Conservation (phyloP, 306 rosid species). For the Sesbania bispinosa region DNA sequence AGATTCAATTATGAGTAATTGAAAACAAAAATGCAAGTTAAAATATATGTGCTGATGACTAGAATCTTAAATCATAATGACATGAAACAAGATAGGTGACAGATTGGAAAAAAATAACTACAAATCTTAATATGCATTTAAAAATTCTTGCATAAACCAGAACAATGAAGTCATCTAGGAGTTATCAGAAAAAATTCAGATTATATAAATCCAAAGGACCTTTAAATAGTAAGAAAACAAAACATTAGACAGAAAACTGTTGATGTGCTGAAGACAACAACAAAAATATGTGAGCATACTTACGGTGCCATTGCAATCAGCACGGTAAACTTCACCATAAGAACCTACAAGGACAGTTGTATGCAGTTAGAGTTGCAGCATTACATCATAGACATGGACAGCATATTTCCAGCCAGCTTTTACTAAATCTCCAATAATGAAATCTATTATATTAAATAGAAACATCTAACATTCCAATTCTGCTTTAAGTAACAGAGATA, state of each 20-base stretch:
- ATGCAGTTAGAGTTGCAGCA: constrained; percentile 14
- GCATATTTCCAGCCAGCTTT: constrained; percentile 1
- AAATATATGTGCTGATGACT: background rate
- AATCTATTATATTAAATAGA: background rate
- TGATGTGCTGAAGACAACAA: background rate
- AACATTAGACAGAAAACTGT: constrained; percentile 6
- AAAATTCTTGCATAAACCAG: constrained; percentile 13
- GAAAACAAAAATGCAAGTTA: constrained; percentile 4
- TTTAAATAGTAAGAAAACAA: background rate
- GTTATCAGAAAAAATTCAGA: background rate
- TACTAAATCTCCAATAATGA: background rate
- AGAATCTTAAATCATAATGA: background rate
- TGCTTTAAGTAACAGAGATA: background rate
- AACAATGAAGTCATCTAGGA: constrained; percentile 13
- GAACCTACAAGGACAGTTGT: constrained; percentile 42
- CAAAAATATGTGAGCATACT: constrained; percentile 37
- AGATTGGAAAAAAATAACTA: background rate
- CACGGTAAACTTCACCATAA: constrained; percentile 88
- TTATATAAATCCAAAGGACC: background rate
- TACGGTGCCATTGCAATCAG: constrained; percentile 94
- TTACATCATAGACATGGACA: constrained; percentile 2
- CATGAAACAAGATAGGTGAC: background rate
- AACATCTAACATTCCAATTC: constrained; percentile 6
- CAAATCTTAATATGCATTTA: constrained; percentile 17
- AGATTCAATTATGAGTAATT: background rate